These are phyloP conservation scores for Pseudonitzschia delicatissima DNA, from an alignment of 108 stramenopile genomes.

Conservation along the genomic window DNA sequence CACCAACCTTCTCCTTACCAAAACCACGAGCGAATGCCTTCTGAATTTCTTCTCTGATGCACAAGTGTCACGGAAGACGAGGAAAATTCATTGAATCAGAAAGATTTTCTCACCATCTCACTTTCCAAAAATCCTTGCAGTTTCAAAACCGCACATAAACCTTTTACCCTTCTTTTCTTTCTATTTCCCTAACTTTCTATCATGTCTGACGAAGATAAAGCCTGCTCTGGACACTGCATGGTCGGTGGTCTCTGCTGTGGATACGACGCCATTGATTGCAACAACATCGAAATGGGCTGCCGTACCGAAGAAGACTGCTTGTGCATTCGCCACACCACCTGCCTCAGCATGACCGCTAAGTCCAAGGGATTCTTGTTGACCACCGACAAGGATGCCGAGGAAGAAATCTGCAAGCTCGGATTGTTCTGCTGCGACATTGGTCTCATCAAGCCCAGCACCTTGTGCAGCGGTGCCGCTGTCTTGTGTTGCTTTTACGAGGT, in stretches of 20 bases:
- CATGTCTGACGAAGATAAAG: no score
- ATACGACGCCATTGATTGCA: slow-evolving; percentile 5
- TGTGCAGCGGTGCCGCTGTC: background rate
- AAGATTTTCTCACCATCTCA: no score
- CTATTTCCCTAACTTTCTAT: no score
- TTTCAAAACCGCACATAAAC: no score
- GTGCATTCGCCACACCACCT: slow-evolving; percentile 8
- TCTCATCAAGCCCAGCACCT: background rate
- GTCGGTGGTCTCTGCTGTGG: background rate
- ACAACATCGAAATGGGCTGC: background rate
- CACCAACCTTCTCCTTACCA: no score
- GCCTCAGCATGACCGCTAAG: background rate
- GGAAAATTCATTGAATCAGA: no score
- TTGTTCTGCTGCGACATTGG: background rate
- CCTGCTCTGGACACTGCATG: slow-evolving; percentile 3
- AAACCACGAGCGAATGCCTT: no score
- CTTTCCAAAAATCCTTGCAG: no score
- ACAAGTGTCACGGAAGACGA: no score
- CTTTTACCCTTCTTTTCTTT: no score
- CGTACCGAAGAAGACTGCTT: background rate
- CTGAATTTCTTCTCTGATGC: no score
- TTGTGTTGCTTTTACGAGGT: background rate
- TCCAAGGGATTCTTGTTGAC: background rate
- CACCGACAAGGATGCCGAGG: slow-evolving; percentile 4
- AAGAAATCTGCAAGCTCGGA: slow-evolving; percentile 9